Percentiles rank a stretch among this genome's conserved stretches.
phyloP scores from a whole-genome alignment of 768 basidiomycete genomes.

The Dentipellis sp. region DNA sequence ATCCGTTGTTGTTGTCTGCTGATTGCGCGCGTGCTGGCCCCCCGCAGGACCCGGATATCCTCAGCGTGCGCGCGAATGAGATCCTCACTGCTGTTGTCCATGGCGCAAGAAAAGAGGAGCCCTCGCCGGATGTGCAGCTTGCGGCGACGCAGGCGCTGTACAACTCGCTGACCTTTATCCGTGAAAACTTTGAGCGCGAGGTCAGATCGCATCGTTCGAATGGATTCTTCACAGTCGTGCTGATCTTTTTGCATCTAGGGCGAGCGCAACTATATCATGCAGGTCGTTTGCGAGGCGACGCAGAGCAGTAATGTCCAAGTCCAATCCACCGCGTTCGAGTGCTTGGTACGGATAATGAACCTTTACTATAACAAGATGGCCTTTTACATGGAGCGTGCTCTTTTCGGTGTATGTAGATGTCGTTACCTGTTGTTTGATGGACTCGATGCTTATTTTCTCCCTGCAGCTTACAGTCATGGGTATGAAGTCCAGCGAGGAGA shows the following conservation, averaged over 20 bases:
- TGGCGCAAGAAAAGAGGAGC: constrained; percentile 93
- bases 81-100: constrained; percentile 98
- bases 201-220: constrained; percentile 33
- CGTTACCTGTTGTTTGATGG: not conserved
- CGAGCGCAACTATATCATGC: constrained; percentile 99
- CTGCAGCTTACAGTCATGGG: constrained; percentile 88
- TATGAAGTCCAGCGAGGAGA: constrained; percentile 89
- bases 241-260: constrained; percentile 43
- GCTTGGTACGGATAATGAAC: constrained; percentile 93
- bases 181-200: constrained; percentile 97
- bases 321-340: constrained; percentile 95
- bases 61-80: constrained; percentile 87
- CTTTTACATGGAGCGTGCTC: constrained; percentile 97
- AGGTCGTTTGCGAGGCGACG: constrained; percentile 97
- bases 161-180: constrained; percentile 95
- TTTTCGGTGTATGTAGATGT: constrained; percentile 75
- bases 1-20: constrained; percentile 1
- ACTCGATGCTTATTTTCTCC: constrained; percentile 4
- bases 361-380: constrained; percentile 99
- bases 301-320: constrained; percentile 73
- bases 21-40: too few species aligned
- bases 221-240: not conserved
- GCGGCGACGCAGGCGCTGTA: constrained; percentile 88
- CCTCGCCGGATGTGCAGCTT: constrained; percentile 81
- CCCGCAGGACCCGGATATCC: constrained; percentile 84